A percentile compares a stretch with the other conserved stretches of the same genome.
Conservation (phyloP, 2,329 filamentous ascomycete species). For the Huntiella bhutanensis region DNA sequence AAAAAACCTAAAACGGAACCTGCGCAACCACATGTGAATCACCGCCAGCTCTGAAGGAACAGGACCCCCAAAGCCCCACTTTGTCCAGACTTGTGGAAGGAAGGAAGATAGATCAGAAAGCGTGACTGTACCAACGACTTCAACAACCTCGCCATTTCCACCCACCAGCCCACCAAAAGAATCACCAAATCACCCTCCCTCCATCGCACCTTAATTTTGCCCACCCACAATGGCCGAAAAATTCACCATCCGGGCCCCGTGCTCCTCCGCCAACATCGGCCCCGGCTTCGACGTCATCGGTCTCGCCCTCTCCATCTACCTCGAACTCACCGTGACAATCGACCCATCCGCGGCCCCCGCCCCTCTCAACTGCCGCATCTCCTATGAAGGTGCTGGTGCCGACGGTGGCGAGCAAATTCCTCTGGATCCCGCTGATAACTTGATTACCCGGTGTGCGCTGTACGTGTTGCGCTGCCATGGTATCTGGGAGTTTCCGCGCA, state of each 20-base stretch:
- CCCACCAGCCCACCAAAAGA: not conserved
- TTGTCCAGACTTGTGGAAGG: not conserved
- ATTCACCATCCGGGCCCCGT: constrained; percentile 63
- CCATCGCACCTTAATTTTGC: not conserved
- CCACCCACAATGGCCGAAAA: constrained; percentile 28
- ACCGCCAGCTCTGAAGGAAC: constrained; percentile 2
- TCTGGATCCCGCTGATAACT: constrained; percentile 68
- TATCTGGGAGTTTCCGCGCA: constrained; percentile 61
- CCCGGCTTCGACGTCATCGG: constrained; percentile 97
- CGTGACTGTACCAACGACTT: constrained; percentile 1
- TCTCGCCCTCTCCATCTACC: constrained; percentile 80
- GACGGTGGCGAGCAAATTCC: constrained; percentile 50
- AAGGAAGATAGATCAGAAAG: not conserved
- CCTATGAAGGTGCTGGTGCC: constrained; percentile 69
- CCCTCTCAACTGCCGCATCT: constrained; percentile 71
- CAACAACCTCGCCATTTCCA: not conserved
- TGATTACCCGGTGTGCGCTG: constrained; percentile 83
- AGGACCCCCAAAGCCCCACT: not conserved
- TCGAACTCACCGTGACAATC: constrained; percentile 71
- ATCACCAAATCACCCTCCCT: not conserved
- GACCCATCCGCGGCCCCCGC: constrained; percentile 28
- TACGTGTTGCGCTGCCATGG: constrained; percentile 90
- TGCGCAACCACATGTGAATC: not conserved
- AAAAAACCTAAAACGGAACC: not conserved
- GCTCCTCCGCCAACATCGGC: constrained; percentile 93